A percentile compares a stretch with the other conserved stretches of the same genome.
phyloP scores from a whole-genome alignment of 768 basidiomycete species.

The Hygrocybe coccinea region DNA sequence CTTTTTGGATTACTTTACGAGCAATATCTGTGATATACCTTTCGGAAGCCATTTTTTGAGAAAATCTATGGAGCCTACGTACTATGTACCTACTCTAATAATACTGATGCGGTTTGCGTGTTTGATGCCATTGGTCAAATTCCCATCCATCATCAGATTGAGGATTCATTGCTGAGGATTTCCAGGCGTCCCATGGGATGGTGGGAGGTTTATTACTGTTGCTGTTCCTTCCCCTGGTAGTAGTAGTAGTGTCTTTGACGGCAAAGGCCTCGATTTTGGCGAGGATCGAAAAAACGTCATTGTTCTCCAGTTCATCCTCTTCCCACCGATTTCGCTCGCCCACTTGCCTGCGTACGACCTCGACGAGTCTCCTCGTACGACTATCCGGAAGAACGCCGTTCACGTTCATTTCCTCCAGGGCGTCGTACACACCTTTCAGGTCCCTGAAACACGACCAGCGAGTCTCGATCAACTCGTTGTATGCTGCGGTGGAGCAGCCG shows the following conservation, averaged over 20 bases:
- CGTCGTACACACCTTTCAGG: slow-evolving; percentile 64
- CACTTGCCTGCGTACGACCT: slow-evolving; percentile 59
- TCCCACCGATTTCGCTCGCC: slow-evolving; percentile 50
- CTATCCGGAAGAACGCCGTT: slow-evolving; percentile 69
- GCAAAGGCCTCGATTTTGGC: slow-evolving; percentile 44
- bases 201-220: background rate
- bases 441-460: slow-evolving; percentile 84
- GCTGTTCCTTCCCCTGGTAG: background rate
- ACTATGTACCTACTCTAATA: background rate
- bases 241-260: background rate
- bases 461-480: slow-evolving; percentile 85
- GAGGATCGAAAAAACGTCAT: slow-evolving; percentile 50
- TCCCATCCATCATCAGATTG: slow-evolving; percentile 41
- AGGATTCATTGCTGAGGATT: slow-evolving; percentile 25
- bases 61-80: too few relatives aligned
- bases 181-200: slow-evolving; percentile 46
- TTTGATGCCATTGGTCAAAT: slow-evolving; percentile 46
- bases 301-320: slow-evolving; percentile 42
- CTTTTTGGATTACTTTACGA: background rate
- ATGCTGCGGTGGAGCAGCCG: slow-evolving; percentile 83
- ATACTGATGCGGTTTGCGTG: background rate
- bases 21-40: too few relatives aligned
- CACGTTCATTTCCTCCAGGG: slow-evolving; percentile 75
- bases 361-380: slow-evolving; percentile 57
- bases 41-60: too few relatives aligned